Evolutionary conservation across 164 flowering plant species (phyloP).

Genomic region (Vitis rupestris): DNA sequence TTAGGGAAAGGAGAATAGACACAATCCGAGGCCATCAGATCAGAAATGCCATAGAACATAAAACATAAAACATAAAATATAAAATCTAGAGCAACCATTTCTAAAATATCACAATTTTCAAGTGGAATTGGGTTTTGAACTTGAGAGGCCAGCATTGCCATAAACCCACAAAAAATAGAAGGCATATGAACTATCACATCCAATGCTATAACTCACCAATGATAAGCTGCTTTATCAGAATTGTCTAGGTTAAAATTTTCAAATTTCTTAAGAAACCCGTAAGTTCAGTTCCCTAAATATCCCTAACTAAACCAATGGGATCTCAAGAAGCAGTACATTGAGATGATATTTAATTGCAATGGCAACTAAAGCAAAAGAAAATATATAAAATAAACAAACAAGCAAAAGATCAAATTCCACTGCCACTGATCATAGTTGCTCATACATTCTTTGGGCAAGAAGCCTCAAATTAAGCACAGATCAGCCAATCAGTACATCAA

Average conservation of each 20-base stretch:
- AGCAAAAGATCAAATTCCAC: background rate
- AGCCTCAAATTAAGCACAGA: slow-evolving; percentile 3
- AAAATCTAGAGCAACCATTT: too few relatives aligned
- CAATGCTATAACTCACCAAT: background rate
- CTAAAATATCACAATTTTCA: too few relatives aligned
- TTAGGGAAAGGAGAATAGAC: too few relatives aligned
- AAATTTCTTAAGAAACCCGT: background rate
- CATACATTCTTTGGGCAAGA: too few relatives aligned
- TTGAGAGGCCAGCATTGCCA: too few relatives aligned
- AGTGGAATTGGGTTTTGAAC: too few relatives aligned
- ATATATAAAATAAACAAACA: background rate
- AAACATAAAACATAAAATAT: too few relatives aligned
- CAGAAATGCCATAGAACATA: too few relatives aligned
- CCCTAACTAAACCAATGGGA: background rate
- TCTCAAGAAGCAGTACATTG: background rate
- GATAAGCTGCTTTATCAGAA: background rate
- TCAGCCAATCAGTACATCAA: slow-evolving; percentile 6
- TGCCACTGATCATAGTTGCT: background rate
- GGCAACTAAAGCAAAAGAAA: background rate
- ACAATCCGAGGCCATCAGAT: too few relatives aligned
- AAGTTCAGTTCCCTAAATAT: background rate
- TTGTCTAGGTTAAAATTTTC: background rate
- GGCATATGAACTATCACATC: too few relatives aligned
- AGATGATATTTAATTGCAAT: background rate
- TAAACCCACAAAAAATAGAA: too few relatives aligned